phyloP scores from a whole-genome alignment of 2,329 filamentous ascomycete genomes.

The Arthrinium phaeospermum region DNA sequence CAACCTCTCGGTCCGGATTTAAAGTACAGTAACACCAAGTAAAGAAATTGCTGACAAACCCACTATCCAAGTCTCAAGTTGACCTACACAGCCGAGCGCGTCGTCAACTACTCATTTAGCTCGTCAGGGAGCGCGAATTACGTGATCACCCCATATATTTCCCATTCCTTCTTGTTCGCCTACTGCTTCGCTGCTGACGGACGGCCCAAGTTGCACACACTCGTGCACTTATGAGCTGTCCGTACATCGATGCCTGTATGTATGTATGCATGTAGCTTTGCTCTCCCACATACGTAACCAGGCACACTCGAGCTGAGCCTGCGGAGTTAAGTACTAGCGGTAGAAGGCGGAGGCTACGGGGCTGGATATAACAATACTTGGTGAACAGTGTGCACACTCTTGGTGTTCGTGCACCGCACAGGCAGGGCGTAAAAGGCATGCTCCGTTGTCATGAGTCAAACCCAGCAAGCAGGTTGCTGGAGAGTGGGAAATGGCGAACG shows the following conservation, averaged over 20 bases:
- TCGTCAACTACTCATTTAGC: not conserved
- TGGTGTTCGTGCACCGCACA: not conserved
- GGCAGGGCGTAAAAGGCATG: not conserved
- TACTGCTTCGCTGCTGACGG: not conserved
- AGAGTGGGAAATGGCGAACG: not conserved
- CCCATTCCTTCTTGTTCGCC: not conserved
- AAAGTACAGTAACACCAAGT: slow-evolving; percentile 12
- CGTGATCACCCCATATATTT: slow-evolving; percentile 9
- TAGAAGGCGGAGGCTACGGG: not conserved
- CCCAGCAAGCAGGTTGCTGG: not conserved
- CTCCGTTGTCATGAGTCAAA: slow-evolving; percentile 11
- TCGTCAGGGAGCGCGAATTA: slow-evolving; percentile 7
- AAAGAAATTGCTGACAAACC: slow-evolving; percentile 17
- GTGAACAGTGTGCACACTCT: not conserved
- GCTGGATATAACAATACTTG: not conserved
- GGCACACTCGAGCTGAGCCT: not conserved
- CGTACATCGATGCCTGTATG: not conserved
- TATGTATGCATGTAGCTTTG: not conserved
- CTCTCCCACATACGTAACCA: not conserved
- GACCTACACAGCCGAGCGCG: not conserved
- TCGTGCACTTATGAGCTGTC: not conserved
- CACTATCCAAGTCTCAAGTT: slow-evolving; percentile 16
- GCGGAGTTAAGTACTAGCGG: not conserved
- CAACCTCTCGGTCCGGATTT: slow-evolving; percentile 5
- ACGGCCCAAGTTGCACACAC: not conserved